Percentiles rank a stretch among this genome's conserved stretches.
These are phyloP conservation scores for Hypsizygus marmoreus DNA, from an alignment of 768 basidiomycete genomes.

Conservation along the genomic window DNA sequence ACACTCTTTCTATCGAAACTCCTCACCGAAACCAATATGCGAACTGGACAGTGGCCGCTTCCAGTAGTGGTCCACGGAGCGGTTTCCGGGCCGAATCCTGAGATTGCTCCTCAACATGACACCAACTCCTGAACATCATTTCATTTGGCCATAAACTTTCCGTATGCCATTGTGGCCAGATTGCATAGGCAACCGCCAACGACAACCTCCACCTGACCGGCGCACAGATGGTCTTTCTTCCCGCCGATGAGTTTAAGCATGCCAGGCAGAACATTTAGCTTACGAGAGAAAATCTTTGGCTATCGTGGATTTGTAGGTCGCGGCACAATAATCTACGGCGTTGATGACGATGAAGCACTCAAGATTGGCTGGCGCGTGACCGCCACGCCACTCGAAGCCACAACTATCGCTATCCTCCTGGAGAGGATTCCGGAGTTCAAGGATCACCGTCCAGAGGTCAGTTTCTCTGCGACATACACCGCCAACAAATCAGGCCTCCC, in stretches of 20 bases:
- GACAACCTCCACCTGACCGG: not conserved
- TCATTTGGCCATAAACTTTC: too few relatives aligned
- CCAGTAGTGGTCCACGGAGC: too few relatives aligned
- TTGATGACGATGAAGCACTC: slow-evolving; percentile 4
- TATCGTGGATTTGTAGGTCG: slow-evolving; percentile 18
- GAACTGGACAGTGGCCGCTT: too few relatives aligned
- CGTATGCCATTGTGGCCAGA: too few relatives aligned
- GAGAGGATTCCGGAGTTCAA: slow-evolving; percentile 8
- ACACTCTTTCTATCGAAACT: too few relatives aligned
- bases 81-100: too few relatives aligned
- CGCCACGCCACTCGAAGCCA: slow-evolving; percentile 9
- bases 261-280: not conserved
- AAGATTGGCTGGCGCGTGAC: slow-evolving; percentile 20
- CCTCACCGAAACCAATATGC: too few relatives aligned
- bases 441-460: slow-evolving; percentile 14
- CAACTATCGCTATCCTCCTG: slow-evolving; percentile 6
- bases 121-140: too few relatives aligned
- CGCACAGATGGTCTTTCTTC: slow-evolving; percentile 1
- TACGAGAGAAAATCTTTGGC: slow-evolving; percentile 1
- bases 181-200: not conserved
- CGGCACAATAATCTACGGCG: slow-evolving; percentile 17
- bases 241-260: not conserved
- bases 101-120: too few relatives aligned
- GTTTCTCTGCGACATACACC: not conserved
- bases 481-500: slow-evolving; percentile 3